Conservation (phyloP, 148 eudicot genomes). For the Rhododendron williamsianum region DNA sequence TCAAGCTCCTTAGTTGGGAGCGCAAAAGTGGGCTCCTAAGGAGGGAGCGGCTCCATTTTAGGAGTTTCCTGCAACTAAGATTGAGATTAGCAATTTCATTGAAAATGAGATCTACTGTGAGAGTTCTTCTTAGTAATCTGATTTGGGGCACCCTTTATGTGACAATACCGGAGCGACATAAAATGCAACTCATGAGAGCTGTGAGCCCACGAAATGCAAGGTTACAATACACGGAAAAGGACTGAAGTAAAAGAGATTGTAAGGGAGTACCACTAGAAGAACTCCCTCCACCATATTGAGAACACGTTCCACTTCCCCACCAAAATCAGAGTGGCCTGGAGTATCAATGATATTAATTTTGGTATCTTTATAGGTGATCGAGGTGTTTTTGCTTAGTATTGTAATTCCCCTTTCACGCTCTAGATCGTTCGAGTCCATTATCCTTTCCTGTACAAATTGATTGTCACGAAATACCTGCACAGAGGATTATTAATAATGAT, state of each 20-base stretch:
- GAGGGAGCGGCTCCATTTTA: too few species aligned
- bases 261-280: slow-evolving; percentile 69
- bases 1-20: too few species aligned
- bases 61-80: too few species aligned
- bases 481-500: background rate
- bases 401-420: slow-evolving; percentile 99
- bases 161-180: background rate
- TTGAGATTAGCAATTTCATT: background rate
- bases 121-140: background rate
- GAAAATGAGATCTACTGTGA: background rate
- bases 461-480: slow-evolving; percentile 98
- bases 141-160: background rate
- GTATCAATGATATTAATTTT: slow-evolving; percentile 97
- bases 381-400: slow-evolving; percentile 94
- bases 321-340: slow-evolving; percentile 99
- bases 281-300: slow-evolving; percentile 99
- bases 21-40: too few species aligned
- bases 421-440: slow-evolving; percentile 98
- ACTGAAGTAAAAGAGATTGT: slow-evolving; percentile 9
- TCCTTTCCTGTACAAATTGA: slow-evolving; percentile 85
- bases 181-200: background rate
- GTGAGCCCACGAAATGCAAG: background rate
- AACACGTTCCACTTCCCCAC: slow-evolving; percentile 98
- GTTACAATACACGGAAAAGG: background rate
- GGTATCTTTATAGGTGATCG: slow-evolving; percentile 76